Evolutionary conservation across 257 asterid species (phyloP), one percentile per base, ranked within the genome.

Genomic region (Datura wrightii): DNA sequence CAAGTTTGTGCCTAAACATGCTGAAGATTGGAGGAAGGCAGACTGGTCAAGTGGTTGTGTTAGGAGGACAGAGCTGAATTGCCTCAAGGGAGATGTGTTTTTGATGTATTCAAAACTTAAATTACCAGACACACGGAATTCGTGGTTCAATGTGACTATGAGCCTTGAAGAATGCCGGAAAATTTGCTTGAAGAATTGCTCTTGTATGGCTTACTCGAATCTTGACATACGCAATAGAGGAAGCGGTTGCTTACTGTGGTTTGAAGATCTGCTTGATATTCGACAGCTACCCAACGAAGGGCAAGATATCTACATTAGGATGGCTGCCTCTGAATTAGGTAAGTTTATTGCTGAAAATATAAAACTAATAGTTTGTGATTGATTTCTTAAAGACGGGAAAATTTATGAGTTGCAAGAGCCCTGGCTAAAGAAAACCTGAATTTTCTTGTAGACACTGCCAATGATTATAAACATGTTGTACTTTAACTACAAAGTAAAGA

Each of bases 201-300:
- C 69, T 46, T 88, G 91, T 72, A 84, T 78, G 41, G 91, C 88
- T 10, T 88, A 86, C 36, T 48, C 91, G 10, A 88, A 72, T 56
- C 55, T 83, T 60, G 79, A 79, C 80, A 41, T 86, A n/a, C 72
- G 84, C 41, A 82, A 82, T 66, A 53, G 78, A 78, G 90, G 88
- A 36, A 82, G 86, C 19, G 89, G 88, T 52, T 88, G 90, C 80
- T 69, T 88, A 72, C 54, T 84, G 16, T 88, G 90, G 90, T 82
- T 78, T 79, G 85, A 60, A 19, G 88, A 86, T 60, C 79, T 88
- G 63, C 44, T 86, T 50, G 90, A 88, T 52, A 65, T 70, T 62
- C 80, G 87, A 78, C 82, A 50, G 72, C 86, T 81, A 14, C 1
- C 70, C 2, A 58, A 11, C 2, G 79, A 44, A 76, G 87, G 84